Conservation (phyloP, 768 basidiomycete species). For the Psilocybe subaeruginosa region DNA sequence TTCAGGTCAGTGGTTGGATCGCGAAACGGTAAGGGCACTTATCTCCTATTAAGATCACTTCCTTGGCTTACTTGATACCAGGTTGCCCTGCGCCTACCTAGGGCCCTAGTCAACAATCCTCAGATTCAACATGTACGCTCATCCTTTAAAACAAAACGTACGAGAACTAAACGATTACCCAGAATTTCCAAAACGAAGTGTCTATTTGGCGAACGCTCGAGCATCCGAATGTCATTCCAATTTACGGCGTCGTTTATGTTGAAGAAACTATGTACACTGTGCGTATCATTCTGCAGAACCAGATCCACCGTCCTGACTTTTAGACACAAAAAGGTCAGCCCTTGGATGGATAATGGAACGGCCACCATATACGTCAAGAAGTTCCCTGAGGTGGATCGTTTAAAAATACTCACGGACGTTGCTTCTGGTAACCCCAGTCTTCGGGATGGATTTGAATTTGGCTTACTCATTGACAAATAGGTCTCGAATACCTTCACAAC, state of each 20-base stretch:
- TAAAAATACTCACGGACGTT: constrained; percentile 39
- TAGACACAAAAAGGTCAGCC: constrained; percentile 33
- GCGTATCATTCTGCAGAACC: background rate
- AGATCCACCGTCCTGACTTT: background rate
- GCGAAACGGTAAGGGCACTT: constrained; percentile 29
- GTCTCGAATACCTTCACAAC: constrained; percentile 43
- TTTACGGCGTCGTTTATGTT: constrained; percentile 40
- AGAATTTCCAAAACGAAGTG: constrained; percentile 47
- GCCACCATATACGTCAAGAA: constrained; percentile 35
- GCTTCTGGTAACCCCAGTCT: constrained; percentile 33
- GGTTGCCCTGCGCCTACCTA: constrained; percentile 41
- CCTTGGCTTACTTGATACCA: constrained; percentile 8
- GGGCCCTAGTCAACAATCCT: constrained; percentile 29
- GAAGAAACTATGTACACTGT: constrained; percentile 32
- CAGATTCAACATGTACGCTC: constrained; percentile 35
- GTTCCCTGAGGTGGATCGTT: constrained; percentile 33
- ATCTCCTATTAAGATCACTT: background rate
- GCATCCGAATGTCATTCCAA: constrained; percentile 40
- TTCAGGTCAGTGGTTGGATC: constrained; percentile 44
- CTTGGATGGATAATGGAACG: constrained; percentile 48
- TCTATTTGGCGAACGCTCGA: constrained; percentile 43
- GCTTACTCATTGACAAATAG: constrained; percentile 19
- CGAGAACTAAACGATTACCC: background rate
- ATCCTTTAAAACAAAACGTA: background rate
- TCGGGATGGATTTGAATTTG: background rate